Percentiles rank a stretch among this genome's conserved stretches.
These are phyloP conservation scores for Monilinia vaccinii-corymbosi DNA, from an alignment of 2,329 filamentous ascomycete species.

Conservation along the genomic window DNA sequence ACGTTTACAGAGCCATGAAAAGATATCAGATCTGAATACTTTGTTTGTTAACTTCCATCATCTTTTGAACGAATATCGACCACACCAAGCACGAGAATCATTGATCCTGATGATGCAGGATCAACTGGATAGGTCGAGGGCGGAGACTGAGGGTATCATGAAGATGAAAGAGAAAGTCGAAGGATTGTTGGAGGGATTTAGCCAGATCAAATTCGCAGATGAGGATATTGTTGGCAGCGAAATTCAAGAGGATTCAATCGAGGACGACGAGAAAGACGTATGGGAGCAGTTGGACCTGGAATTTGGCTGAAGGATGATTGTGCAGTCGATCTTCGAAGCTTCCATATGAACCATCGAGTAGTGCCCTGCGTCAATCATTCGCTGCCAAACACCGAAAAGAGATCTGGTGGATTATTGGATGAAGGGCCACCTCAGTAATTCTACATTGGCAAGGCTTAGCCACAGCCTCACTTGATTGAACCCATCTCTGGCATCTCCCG, in stretches of 20 bases:
- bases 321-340: neutral
- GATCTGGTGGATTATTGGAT: neutral
- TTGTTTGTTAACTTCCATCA: conserved; percentile 89
- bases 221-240: conserved; percentile 10
- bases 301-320: conserved; percentile 25
- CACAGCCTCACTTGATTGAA: neutral
- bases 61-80: conserved; percentile 86
- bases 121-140: conserved; percentile 61
- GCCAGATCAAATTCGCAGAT: conserved; percentile 34
- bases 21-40: conserved; percentile 69
- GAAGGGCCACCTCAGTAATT: neutral
- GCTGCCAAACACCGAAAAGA: neutral
- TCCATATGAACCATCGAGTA: neutral
- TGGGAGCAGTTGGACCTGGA: conserved; percentile 37
- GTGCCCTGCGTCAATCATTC: neutral
- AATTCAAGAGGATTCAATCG: conserved; percentile 8
- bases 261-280: conserved; percentile 27
- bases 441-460: neutral
- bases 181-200: conserved; percentile 61
- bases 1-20: conserved; percentile 48
- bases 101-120: conserved; percentile 83
- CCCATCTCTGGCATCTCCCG: neutral
- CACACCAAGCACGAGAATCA: conserved; percentile 84
- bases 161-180: conserved; percentile 64
- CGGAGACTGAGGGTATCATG: conserved; percentile 62